Evolutionary conservation across 2,329 filamentous ascomycete species (phyloP).

Genomic region (Alternaria postmessia): DNA sequence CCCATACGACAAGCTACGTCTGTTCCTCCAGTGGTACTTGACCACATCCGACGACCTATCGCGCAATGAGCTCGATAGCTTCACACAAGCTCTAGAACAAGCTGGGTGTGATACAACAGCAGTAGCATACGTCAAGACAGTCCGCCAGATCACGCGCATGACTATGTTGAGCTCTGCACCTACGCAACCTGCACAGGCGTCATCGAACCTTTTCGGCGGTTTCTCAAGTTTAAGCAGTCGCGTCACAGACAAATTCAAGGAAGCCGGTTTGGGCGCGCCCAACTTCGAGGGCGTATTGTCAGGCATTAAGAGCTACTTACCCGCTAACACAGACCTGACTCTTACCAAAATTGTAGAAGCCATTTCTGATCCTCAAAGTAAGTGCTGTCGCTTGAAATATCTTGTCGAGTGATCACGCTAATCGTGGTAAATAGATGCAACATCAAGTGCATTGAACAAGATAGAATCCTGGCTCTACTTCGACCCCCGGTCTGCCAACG

Average conservation of each 20-base stretch:
- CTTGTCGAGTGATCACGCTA: not conserved
- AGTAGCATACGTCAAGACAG: conserved; percentile 79
- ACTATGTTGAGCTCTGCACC: conserved; percentile 93
- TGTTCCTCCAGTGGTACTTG: conserved; percentile 93
- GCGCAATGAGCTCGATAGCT: conserved; percentile 81
- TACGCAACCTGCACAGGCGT: conserved; percentile 67
- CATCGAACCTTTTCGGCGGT: conserved; percentile 86
- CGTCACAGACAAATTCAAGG: conserved; percentile 92
- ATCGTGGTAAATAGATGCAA: conserved; percentile 63
- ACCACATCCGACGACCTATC: conserved; percentile 90
- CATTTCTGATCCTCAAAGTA: conserved; percentile 89
- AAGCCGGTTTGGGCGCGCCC: conserved; percentile 76
- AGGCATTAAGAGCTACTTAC: conserved; percentile 98
- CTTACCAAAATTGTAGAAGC: conserved; percentile 98
- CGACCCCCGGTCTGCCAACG: conserved; percentile 91
- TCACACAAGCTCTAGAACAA: conserved; percentile 81
- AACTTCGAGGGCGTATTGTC: conserved; percentile 96
- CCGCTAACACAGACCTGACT: conserved; percentile 91
- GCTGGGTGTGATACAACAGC: conserved; percentile 79
- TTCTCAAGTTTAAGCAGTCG: conserved; percentile 92
- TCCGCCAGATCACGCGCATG: conserved; percentile 95
- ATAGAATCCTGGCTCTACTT: conserved; percentile 98
- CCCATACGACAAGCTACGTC: conserved; percentile 84
- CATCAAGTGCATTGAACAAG: conserved; percentile 91
- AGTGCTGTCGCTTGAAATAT: not conserved